These are phyloP conservation scores for Paraphoma chrysanthemicola DNA, from an alignment of 2,329 filamentous ascomycete genomes.

Conservation along the genomic window DNA sequence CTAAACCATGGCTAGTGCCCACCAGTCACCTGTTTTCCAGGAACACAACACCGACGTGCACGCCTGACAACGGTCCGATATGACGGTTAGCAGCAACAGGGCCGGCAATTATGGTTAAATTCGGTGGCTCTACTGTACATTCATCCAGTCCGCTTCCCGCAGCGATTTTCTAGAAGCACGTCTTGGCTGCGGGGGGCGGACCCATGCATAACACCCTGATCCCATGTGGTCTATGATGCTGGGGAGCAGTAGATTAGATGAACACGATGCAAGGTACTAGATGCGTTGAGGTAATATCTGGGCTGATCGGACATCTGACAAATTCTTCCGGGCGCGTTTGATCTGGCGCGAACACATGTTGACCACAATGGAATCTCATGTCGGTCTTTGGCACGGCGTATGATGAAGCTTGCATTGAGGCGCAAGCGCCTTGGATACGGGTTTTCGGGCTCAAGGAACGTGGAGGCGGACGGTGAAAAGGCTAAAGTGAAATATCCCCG, in stretches of 20 bases:
- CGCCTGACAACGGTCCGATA: conserved; percentile 25
- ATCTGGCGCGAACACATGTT: not conserved
- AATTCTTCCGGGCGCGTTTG: conserved; percentile 34
- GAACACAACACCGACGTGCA: conserved; percentile 9
- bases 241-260: conserved; percentile 1
- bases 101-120: conserved; percentile 45
- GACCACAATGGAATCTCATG: not conserved
- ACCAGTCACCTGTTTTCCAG: conserved; percentile 9
- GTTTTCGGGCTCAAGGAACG: conserved; percentile 35
- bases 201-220: conserved; percentile 1
- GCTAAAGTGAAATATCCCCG: conserved; percentile 35
- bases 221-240: conserved; percentile 1
- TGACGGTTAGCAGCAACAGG: conserved; percentile 17
- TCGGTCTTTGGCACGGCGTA: not conserved
- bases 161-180: conserved; percentile 23
- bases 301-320: conserved; percentile 4
- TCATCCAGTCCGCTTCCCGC: conserved; percentile 11
- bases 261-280: conserved; percentile 6
- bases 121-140: conserved; percentile 5
- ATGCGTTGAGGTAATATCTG: not conserved
- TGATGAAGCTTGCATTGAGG: not conserved
- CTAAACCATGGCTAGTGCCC: conserved; percentile 5
- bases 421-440: conserved; percentile 26
- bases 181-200: conserved; percentile 15
- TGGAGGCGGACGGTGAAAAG: conserved; percentile 23